phyloP scores from a whole-genome alignment of 768 basidiomycete species.

The Daedaleopsis sinensis region DNA sequence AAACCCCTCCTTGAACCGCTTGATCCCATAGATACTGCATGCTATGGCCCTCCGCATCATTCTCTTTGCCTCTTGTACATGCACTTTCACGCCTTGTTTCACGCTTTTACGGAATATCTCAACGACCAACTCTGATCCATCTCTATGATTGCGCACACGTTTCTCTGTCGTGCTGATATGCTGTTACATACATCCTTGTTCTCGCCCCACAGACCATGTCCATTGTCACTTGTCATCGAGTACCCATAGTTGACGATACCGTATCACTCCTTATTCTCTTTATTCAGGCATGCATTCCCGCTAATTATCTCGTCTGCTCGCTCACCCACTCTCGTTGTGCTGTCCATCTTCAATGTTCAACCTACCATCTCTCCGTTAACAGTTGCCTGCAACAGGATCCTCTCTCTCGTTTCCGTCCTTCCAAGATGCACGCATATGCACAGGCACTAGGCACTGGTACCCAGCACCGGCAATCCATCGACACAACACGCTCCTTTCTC shows the following conservation, averaged over 20 bases:
- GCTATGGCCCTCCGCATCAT: background rate
- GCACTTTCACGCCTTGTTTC: conserved; percentile 21
- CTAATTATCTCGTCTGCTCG: conserved; percentile 18
- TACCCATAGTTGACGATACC: conserved; percentile 35
- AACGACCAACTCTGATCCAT: conserved; percentile 32
- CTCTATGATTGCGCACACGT: conserved; percentile 25
- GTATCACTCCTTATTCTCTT: conserved; percentile 33
- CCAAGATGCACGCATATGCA: conserved; percentile 14
- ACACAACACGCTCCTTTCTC: conserved; percentile 23
- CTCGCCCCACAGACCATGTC: conserved; percentile 13
- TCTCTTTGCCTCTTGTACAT: conserved; percentile 13
- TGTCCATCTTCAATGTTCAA: conserved; percentile 25
- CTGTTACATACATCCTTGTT: conserved; percentile 21
- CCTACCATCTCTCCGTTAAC: background rate
- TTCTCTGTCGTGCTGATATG: conserved; percentile 30
- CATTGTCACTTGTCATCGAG: conserved; percentile 32
- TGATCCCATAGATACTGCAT: conserved; percentile 26
- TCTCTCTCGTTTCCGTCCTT: conserved; percentile 1
- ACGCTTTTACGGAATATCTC: conserved; percentile 28
- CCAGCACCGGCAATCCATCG: background rate
- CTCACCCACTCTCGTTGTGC: conserved; percentile 28
- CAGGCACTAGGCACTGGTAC: conserved; percentile 1
- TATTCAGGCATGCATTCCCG: conserved; percentile 25
- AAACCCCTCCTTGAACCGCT: conserved; percentile 63
- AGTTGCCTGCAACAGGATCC: background rate